Evolutionary conservation across 164 flowering plant species (phyloP).

Genomic region (Chimonanthus salicifolius): DNA sequence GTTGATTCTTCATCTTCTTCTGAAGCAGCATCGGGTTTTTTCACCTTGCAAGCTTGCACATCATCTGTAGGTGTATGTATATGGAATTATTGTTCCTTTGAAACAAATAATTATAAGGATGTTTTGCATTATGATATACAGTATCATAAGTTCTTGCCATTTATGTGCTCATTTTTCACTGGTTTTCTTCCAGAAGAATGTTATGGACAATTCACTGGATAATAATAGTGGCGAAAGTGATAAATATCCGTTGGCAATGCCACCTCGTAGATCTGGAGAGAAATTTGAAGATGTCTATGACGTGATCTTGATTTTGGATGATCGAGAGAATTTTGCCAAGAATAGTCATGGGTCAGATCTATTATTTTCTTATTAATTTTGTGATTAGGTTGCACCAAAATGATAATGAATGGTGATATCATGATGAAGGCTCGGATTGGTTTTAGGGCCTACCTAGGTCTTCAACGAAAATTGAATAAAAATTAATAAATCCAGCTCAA

Average conservation of each 20-base stretch:
- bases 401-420: neutral
- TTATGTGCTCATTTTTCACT: constrained; percentile 7
- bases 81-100: neutral
- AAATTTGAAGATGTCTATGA: constrained; percentile 76
- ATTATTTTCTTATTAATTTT: neutral
- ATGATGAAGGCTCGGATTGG: no score
- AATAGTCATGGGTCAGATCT: constrained; percentile 49
- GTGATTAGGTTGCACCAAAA: neutral
- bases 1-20: constrained; percentile 19
- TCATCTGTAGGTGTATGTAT: constrained; percentile 46
- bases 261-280: constrained; percentile 72
- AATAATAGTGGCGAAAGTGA: constrained; percentile 18
- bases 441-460: no score
- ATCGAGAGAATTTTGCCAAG: constrained; percentile 67
- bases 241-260: constrained; percentile 42
- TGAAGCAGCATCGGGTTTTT: constrained; percentile 22
- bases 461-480: no score
- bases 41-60: constrained; percentile 52
- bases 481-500: no score
- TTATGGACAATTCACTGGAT: constrained; percentile 15
- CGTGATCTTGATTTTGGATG: constrained; percentile 78
- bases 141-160: neutral
- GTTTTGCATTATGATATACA: neutral
- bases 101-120: neutral
- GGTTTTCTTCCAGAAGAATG: constrained; percentile 19